Conservation (phyloP, 2,329 filamentous ascomycete species). For the Harringtonia aguacate region DNA sequence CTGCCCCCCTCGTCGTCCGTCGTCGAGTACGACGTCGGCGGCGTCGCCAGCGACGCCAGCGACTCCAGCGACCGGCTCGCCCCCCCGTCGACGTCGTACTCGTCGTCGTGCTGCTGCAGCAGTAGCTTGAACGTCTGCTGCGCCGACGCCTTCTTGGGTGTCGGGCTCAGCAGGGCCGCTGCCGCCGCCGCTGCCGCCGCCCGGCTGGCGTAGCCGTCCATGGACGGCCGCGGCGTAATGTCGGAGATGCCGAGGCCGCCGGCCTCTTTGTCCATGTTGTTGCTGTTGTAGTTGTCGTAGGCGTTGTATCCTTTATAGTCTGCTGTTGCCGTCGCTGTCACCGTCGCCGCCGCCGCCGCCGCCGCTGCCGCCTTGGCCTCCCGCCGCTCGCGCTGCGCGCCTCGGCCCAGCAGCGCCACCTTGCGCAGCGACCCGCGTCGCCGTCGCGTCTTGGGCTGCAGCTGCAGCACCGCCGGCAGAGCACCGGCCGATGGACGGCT, state of each 20-base stretch:
- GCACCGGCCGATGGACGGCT: no score
- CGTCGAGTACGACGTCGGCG: constrained; percentile 55
- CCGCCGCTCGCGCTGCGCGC: constrained; percentile 49
- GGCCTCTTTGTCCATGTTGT: constrained; percentile 9
- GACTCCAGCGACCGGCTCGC: no score
- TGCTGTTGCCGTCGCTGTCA: background rate
- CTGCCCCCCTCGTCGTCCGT: constrained; percentile 69
- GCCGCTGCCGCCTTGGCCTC: constrained; percentile 21
- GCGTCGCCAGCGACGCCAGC: constrained; percentile 18
- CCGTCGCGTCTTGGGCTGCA: constrained; percentile 45
- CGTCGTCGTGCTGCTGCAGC: constrained; percentile 1
- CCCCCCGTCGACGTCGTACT: background rate
- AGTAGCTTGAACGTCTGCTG: constrained; percentile 3
- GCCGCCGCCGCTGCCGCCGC: constrained; percentile 8
- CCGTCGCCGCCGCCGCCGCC: background rate
- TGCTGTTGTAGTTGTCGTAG: constrained; percentile 3
- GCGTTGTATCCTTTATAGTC: no score
- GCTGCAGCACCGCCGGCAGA: no score
- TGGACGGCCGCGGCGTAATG: constrained; percentile 32
- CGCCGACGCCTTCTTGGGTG: constrained; percentile 2
- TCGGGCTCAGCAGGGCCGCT: constrained; percentile 5
- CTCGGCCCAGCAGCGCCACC: constrained; percentile 70
- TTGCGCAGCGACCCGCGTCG: constrained; percentile 81
- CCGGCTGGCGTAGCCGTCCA: constrained; percentile 32
- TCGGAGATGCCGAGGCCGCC: constrained; percentile 38